Percentiles rank a stretch among this genome's conserved stretches.
Evolutionary conservation across 2,329 filamentous ascomycete species (phyloP).

Genomic region (Thielaviopsis populi): DNA sequence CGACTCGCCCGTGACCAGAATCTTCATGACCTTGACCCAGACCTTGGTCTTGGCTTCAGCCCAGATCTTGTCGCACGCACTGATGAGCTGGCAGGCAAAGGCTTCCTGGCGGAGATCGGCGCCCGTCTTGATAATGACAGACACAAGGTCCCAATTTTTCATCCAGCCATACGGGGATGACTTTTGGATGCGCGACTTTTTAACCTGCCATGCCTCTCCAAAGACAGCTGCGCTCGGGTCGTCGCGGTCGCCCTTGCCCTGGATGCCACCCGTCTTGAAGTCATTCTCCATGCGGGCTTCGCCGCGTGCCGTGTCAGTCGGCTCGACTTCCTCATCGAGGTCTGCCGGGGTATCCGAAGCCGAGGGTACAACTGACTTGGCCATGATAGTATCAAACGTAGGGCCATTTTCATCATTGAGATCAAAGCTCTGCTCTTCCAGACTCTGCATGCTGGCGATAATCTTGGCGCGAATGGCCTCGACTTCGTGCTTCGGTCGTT

Average conservation of each 20-base stretch:
- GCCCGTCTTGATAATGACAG: constrained; percentile 77
- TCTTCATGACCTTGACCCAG: constrained; percentile 83
- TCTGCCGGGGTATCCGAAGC: constrained; percentile 20
- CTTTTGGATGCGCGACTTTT: constrained; percentile 69
- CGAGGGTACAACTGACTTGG: constrained; percentile 45
- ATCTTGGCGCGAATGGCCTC: constrained; percentile 74
- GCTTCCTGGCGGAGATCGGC: constrained; percentile 72
- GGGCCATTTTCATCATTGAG: constrained; percentile 55
- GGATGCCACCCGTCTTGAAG: constrained; percentile 70
- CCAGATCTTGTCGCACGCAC: constrained; percentile 71
- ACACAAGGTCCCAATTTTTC: constrained; percentile 79
- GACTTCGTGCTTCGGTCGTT: constrained; percentile 65
- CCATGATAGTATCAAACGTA: constrained; percentile 72
- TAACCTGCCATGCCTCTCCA: constrained; percentile 71
- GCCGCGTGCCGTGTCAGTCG: constrained; percentile 42
- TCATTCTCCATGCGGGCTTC: constrained; percentile 81
- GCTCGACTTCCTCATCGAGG: constrained; percentile 21
- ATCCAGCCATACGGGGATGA: constrained; percentile 78
- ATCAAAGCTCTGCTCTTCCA: constrained; percentile 75
- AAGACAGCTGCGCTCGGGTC: constrained; percentile 77
- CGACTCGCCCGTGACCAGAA: constrained; percentile 70
- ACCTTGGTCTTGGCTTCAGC: constrained; percentile 57
- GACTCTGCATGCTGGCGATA: constrained; percentile 76
- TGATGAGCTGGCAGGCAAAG: constrained; percentile 73
- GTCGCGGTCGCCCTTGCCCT: constrained; percentile 66